A percentile compares a stretch with the other conserved stretches of the same genome.
Evolutionary conservation across 2,329 filamentous ascomycete species (phyloP).

Genomic region (Colletotrichum cuscutae): DNA sequence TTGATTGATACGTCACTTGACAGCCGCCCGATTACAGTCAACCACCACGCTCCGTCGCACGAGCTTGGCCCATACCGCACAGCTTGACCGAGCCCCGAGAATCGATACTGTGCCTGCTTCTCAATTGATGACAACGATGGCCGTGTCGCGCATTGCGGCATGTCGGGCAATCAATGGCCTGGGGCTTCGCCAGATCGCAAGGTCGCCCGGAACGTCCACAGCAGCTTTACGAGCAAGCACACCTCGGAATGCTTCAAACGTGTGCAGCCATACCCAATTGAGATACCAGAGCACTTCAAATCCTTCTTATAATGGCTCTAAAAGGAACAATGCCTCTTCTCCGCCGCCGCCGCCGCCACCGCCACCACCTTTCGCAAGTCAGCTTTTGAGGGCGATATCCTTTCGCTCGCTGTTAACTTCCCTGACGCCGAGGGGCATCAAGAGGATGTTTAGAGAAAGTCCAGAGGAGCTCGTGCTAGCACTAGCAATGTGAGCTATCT

Average conservation of each 20-base stretch:
- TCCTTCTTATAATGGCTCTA: constrained; percentile 2
- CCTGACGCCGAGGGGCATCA: constrained; percentile 51
- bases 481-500: constrained; percentile 49
- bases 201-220: not conserved
- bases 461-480: constrained; percentile 56
- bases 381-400: constrained; percentile 46
- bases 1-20: constrained; percentile 24
- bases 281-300: constrained; percentile 18
- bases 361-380: constrained; percentile 38
- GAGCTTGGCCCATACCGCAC: not conserved
- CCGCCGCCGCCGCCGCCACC: constrained; percentile 41
- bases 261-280: not conserved
- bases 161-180: constrained; percentile 16
- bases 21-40: not conserved
- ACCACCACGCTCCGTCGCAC: not conserved
- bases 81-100: not conserved
- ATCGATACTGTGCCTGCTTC: not conserved
- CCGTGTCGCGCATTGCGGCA: constrained; percentile 29
- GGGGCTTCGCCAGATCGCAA: constrained; percentile 5
- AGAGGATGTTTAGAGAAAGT: constrained; percentile 51
- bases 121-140: constrained; percentile 10
- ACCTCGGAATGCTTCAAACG: not conserved
- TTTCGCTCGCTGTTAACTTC: constrained; percentile 48
- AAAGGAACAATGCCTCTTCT: constrained; percentile 39
- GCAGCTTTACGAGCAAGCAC: not conserved